Percentiles rank a stretch among this genome's conserved stretches.
These are phyloP conservation scores for Schizochytrium sp. DNA, from an alignment of 108 stramenopile genomes.

Conservation along the genomic window DNA sequence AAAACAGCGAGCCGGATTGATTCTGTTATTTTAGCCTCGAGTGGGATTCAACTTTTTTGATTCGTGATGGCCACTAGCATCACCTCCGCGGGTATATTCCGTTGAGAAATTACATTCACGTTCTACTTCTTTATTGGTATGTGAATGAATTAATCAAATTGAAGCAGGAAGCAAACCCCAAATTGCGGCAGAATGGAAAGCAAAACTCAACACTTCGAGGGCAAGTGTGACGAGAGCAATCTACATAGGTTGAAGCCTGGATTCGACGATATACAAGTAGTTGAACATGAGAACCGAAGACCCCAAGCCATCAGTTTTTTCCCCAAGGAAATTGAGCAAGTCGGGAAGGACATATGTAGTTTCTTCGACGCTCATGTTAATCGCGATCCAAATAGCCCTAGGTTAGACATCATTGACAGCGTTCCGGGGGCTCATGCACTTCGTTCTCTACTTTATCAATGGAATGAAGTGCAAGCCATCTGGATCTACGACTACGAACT, in stretches of 20 bases:
- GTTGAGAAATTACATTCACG: too few relatives aligned
- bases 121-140: too few relatives aligned
- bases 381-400: neutral
- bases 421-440: slow-evolving; percentile 27
- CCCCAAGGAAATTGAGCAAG: slow-evolving; percentile 31
- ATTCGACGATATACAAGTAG: neutral
- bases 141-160: too few relatives aligned
- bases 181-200: too few relatives aligned
- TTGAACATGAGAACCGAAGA: slow-evolving; percentile 41
- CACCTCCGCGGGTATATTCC: too few relatives aligned
- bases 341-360: slow-evolving; percentile 25
- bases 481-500: slow-evolving; percentile 56
- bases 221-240: neutral
- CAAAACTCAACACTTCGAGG: neutral
- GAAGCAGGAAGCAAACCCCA: too few relatives aligned
- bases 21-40: too few relatives aligned
- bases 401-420: neutral
- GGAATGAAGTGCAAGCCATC: neutral
- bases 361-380: slow-evolving; percentile 32
- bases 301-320: neutral
- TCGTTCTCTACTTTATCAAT: neutral
- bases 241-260: neutral
- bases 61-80: too few relatives aligned
- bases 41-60: too few relatives aligned
- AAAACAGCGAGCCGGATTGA: too few relatives aligned